Base-by-base conservation (phyloP, 1,284 basidiomycete genomes). In the Meira miltonrushii region DNA sequence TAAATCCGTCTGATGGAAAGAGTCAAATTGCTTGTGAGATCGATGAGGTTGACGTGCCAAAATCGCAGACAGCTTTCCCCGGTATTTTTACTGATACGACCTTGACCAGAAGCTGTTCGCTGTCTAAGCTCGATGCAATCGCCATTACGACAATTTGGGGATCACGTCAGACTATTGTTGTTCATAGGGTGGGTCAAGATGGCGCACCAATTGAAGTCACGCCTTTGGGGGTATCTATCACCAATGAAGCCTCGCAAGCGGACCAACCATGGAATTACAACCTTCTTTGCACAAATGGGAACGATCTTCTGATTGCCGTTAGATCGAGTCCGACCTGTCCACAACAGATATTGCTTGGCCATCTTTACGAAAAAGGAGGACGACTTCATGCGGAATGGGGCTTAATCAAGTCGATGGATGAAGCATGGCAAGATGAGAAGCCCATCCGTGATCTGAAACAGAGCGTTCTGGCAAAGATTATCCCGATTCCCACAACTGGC, bases 71-170 rank as follows among this genome's bases (percentile, higher is more conserved):
- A 13, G 25, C n/a, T 7, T 53, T 17, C 1, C 86, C 86, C 0
- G 87, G 88, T 0, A 75, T 89, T 1, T 89, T 85, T 65, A 79
- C 83, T 2, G 81, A 83, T 19, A 80, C 81, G 57, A 33, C 28
- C 28, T 72, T 87, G n/a, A 79, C 82, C 0, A 47, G 77, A 0
- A 74, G 71, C 3, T 82, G 84, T 0, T 83, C 85, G 64, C 61
- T 86, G 12, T 5, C 21, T 41, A 43, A 37, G 15, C 57, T 57
- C 1, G 59, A 66, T 23, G 60, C 67, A 5, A 79, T 87, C 12
- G 72, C 84, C 8, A 74, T 81, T 0, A 80, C 82, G 21, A 84
- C 85, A 0, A 74, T 79, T 15, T 85, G 84, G 82, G 81, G 55
- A 39, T 46, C n/a, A 8, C 53, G 53, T 37, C 17, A 55, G 33